Evolutionary conservation across 75 land plant species (phyloP).

Genomic region (Pinus albicaulis): DNA sequence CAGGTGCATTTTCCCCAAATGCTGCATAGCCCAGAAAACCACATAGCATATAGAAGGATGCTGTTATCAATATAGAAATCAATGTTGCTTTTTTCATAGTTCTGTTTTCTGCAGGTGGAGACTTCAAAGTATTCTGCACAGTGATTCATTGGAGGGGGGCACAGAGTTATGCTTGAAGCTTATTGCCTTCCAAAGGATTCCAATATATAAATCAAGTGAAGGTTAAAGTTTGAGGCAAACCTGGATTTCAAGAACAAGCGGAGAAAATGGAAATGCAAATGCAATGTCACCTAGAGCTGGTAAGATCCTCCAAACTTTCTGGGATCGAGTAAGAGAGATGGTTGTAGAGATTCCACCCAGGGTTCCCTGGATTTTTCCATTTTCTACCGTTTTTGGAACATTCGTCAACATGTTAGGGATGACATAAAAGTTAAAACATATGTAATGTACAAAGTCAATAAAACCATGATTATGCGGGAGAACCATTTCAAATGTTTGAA

Average conservation of each 20-base stretch:
- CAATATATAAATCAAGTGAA: no score
- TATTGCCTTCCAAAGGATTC: not conserved
- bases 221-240: slow-evolving; percentile 17
- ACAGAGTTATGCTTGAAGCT: not conserved
- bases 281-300: slow-evolving; percentile 93
- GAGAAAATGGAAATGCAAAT: slow-evolving; percentile 76
- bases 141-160: not conserved
- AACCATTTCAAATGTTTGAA: not conserved
- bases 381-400: slow-evolving; percentile 28
- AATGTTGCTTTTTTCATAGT: slow-evolving; percentile 75
- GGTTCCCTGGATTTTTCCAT: slow-evolving; percentile 55
- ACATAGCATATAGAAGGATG: slow-evolving; percentile 61
- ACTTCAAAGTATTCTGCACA: slow-evolving; percentile 64
- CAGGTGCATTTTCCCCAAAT: slow-evolving; percentile 70
- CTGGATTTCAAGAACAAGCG: slow-evolving; percentile 83
- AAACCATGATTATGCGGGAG: not conserved
- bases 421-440: not conserved
- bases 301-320: slow-evolving; percentile 56
- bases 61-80: slow-evolving; percentile 33
- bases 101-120: slow-evolving; percentile 63
- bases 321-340: slow-evolving; percentile 1
- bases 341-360: slow-evolving; percentile 40
- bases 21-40: slow-evolving; percentile 86
- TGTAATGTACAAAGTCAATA: no score
- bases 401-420: not conserved